phyloP scores from a whole-genome alignment of 768 basidiomycete species.

The Rhizopogon roseolus region DNA sequence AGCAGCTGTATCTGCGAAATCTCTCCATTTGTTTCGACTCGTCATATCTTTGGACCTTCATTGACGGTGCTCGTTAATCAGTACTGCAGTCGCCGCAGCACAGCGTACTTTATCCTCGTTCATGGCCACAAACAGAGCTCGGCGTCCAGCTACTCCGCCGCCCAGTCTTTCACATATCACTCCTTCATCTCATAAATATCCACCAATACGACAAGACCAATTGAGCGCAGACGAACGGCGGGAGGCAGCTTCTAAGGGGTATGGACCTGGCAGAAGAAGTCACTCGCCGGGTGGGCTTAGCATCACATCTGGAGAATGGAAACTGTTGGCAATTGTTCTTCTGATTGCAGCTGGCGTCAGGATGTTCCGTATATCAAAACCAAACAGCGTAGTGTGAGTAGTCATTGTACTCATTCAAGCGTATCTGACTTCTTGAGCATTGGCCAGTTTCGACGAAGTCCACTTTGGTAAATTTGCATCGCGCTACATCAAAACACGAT shows the following conservation, averaged over 20 bases:
- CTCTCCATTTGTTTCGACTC: not conserved
- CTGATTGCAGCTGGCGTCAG: constrained; percentile 78
- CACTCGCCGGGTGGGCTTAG: constrained; percentile 56
- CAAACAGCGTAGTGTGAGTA: constrained; percentile 88
- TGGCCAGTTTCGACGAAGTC: constrained; percentile 88
- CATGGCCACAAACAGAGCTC: constrained; percentile 49
- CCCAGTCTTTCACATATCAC: constrained; percentile 35
- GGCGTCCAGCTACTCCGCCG: constrained; percentile 68
- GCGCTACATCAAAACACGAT: constrained; percentile 89
- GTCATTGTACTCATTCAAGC: not conserved
- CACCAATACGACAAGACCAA: constrained; percentile 55
- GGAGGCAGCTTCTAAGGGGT: constrained; percentile 64
- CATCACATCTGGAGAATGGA: constrained; percentile 71
- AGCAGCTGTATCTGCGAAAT: not conserved
- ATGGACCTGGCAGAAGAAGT: constrained; percentile 45
- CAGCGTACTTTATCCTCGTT: constrained; percentile 1
- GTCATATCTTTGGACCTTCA: not conserved
- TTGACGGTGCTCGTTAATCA: no score
- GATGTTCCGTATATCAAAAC: constrained; percentile 78
- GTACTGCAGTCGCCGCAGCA: not conserved
- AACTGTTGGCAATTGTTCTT: constrained; percentile 60
- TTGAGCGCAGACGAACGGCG: constrained; percentile 72
- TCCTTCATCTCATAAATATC: constrained; percentile 48
- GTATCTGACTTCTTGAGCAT: not conserved
- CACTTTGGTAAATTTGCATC: constrained; percentile 97